phyloP scores from a whole-genome alignment of 495 filamentous ascomycete genomes.

The Trichoderma parareesei region DNA sequence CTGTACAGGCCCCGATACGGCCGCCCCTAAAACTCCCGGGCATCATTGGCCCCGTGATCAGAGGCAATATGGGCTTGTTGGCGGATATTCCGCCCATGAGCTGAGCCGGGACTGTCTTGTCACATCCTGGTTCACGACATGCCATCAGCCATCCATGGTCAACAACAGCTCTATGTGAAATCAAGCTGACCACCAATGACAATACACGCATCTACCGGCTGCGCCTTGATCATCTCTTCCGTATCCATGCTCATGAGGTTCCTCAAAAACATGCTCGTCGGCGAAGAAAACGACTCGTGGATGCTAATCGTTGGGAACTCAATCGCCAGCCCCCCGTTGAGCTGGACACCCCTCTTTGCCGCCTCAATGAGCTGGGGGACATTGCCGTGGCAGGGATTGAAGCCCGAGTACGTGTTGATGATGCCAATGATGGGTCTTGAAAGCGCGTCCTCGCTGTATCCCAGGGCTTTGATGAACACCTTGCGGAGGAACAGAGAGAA shows the following conservation, averaged over 20 bases:
- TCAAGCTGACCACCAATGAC: constrained; percentile 50
- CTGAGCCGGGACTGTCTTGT: constrained; percentile 62
- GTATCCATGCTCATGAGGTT: constrained; percentile 70
- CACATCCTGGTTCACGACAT: constrained; percentile 39
- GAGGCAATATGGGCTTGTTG: constrained; percentile 56
- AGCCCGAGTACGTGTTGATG: constrained; percentile 56
- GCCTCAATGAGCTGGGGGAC: constrained; percentile 60
- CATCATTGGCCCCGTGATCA: constrained; percentile 62
- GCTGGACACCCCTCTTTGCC: constrained; percentile 52
- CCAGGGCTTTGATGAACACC: constrained; percentile 62
- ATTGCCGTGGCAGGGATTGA: constrained; percentile 64
- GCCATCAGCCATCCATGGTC: not conserved
- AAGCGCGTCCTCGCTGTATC: constrained; percentile 59
- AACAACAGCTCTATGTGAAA: not conserved
- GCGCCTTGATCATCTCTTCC: constrained; percentile 60
- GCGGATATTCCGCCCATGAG: constrained; percentile 63
- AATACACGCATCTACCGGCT: constrained; percentile 56
- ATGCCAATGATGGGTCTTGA: constrained; percentile 58
- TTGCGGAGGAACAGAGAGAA: constrained; percentile 64
- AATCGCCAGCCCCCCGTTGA: constrained; percentile 52
- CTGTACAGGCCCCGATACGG: constrained; percentile 57
- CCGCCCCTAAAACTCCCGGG: constrained; percentile 51
- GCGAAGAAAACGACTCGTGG: constrained; percentile 53
- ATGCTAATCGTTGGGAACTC: constrained; percentile 62
- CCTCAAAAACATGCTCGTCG: constrained; percentile 61